Evolutionary conservation across 1,284 basidiomycete genomes (phyloP).

Genomic region (Cystobasidium sp.): DNA sequence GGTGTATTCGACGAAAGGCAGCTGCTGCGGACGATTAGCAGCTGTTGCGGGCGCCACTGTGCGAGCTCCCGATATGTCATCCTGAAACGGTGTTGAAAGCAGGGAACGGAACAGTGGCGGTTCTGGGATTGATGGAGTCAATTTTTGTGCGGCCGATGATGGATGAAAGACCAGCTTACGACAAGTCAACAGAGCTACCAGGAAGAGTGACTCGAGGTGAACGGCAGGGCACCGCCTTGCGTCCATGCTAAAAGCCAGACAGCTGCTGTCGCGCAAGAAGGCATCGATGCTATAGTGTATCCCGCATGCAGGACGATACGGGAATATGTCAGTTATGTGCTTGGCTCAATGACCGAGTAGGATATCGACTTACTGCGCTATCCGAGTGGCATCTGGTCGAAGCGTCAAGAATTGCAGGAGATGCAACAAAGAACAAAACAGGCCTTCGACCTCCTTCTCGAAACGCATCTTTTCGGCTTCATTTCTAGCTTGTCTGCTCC

Average conservation of each 20-base stretch:
- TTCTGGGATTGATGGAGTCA: not conserved
- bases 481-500: conserved; percentile 15
- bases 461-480: conserved; percentile 2
- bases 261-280: conserved; percentile 16
- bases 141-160: too few relatives aligned
- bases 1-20: conserved; percentile 26
- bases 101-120: conserved; percentile 20
- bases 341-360: not conserved
- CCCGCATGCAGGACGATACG: not conserved
- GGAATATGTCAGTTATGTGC: not conserved
- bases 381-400: conserved; percentile 22
- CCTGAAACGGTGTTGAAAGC: conserved; percentile 5
- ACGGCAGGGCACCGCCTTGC: conserved; percentile 6
- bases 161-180: not conserved
- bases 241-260: conserved; percentile 23
- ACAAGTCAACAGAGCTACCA: conserved; percentile 3
- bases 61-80: not conserved
- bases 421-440: conserved; percentile 1
- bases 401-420: not conserved
- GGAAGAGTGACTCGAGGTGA: not conserved
- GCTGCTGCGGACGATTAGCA: not conserved
- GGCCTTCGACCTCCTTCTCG: conserved; percentile 7
- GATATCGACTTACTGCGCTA: not conserved
- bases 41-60: not conserved
- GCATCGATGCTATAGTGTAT: conserved; percentile 31